Evolutionary conservation across 1,284 basidiomycete species (phyloP), one percentile per base, ranked within the genome.

Genomic region (Rhodotorula sp.): DNA sequence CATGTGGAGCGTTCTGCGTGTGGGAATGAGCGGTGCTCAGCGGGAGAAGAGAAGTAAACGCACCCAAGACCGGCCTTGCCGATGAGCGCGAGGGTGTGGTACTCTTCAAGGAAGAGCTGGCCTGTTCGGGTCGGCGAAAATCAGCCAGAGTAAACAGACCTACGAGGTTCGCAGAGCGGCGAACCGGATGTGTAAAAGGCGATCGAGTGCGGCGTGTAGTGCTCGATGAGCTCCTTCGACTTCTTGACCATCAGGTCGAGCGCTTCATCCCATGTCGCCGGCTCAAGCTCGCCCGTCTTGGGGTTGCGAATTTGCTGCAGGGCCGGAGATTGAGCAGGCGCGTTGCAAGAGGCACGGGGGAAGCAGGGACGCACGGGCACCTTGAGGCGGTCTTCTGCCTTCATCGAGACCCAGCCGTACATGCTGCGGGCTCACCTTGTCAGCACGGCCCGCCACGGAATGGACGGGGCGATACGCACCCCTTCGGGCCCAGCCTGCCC

Each of bases 151-250:
- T 12, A 8, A 19, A 22, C 22, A 27, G 6, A 27, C 22, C 21
- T 50, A 27, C 6, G 3, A 8, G 25, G 27, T 4, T 3, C n/a
- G n/a, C 27, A 9, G 27, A n/a, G 50, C 12, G 15, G 15, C n/a
- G 27, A 27, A 51, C 50, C 50, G 12, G 50, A 51, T 0, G 65
- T 66, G 58, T 66, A 66, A 58, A 66, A 66, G 10, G 65, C 58
- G 41, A 66, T 66, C 19, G 65, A 61, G 34, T 66, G 58, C 22
- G 65, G 65, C 58, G 65, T 66, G 58, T 61, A 66, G 32, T 66
- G 50, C 41, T 66, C 58, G 51, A 54, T 48, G 51, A 61, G 51
- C 41, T 61, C 65, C 51, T 66, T 66, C 32, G 51, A 46, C 51
- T 66, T 66, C 39, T 55, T 36, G 51, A 66, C 65, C 27, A 66